Evolutionary conservation across 2,329 filamentous ascomycete genomes (phyloP).

Genomic region (Aspergillus tanneri): DNA sequence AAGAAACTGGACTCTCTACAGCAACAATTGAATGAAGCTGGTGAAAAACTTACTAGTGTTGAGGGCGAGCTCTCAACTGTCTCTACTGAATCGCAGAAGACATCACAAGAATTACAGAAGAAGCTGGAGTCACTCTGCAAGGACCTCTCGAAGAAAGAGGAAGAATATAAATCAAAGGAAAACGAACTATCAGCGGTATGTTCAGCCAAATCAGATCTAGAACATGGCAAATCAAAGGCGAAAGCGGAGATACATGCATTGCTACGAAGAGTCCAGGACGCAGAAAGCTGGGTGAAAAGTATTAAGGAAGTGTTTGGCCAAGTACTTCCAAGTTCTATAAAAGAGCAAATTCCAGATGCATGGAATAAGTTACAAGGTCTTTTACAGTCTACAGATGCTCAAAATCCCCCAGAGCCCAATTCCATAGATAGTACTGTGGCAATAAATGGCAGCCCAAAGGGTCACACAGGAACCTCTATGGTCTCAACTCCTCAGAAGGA

Average conservation of each 20-base stretch:
- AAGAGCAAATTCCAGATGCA: constrained; percentile 19
- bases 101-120: constrained; percentile 11
- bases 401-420: neutral
- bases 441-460: neutral
- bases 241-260: constrained; percentile 27
- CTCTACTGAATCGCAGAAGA: constrained; percentile 8
- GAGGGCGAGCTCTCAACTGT: constrained; percentile 16
- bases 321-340: constrained; percentile 14
- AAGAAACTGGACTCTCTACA: constrained; percentile 20
- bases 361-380: constrained; percentile 22
- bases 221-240: constrained; percentile 20
- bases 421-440: neutral
- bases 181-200: constrained; percentile 15
- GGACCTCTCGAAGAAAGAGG: constrained; percentile 26
- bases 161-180: constrained; percentile 25
- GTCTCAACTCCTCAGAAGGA: constrained; percentile 2
- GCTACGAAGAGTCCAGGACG: constrained; percentile 25
- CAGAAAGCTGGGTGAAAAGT: constrained; percentile 24
- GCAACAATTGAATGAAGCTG: constrained; percentile 21
- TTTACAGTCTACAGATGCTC: constrained; percentile 11
- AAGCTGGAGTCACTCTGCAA: constrained; percentile 17
- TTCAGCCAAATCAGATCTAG: constrained; percentile 17
- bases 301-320: constrained; percentile 22
- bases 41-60: constrained; percentile 21
- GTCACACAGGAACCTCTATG: neutral